Percentiles rank a stretch among this genome's conserved stretches.
phyloP scores from a whole-genome alignment of 1,139 yeast species.

The Hemisphaericaspora xylofermentans region DNA sequence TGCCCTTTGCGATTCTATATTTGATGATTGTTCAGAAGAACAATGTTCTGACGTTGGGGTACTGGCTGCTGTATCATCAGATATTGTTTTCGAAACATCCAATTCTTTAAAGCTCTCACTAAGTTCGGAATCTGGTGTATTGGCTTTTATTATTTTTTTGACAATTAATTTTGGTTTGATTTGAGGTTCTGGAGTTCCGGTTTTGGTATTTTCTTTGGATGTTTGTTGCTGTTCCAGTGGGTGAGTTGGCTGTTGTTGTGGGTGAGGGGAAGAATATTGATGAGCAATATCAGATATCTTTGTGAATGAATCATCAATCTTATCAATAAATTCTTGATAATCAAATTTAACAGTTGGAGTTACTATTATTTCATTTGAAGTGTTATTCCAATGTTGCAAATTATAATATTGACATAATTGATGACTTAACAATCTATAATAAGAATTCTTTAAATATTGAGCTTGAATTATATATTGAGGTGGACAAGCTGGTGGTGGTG shows the following conservation, averaged over 20 bases:
- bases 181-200: constrained; percentile 1
- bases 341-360: constrained; percentile 20
- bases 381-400: constrained; percentile 34
- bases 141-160: constrained; percentile 15
- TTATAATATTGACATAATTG: constrained; percentile 68
- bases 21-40: constrained; percentile 4
- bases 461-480: constrained; percentile 21
- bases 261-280: constrained; percentile 8
- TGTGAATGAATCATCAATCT: constrained; percentile 9
- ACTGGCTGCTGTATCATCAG: constrained; percentile 10
- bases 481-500: constrained; percentile 4
- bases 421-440: constrained; percentile 63
- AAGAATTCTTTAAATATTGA: constrained; percentile 57
- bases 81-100: constrained; percentile 2
- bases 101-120: constrained; percentile 6
- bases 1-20: constrained; percentile 25
- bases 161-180: constrained; percentile 21
- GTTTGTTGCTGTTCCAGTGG: constrained; percentile 1
- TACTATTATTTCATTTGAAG: constrained; percentile 27
- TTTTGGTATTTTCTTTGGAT: constrained; percentile 2
- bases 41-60: constrained; percentile 7
- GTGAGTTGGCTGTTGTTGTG: constrained; percentile 2
- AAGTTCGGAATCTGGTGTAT: constrained; percentile 7
- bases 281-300: constrained; percentile 14
- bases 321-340: constrained; percentile 16